Evolutionary conservation across 805 yeast species (phyloP).

Genomic region (Candida piceae): DNA sequence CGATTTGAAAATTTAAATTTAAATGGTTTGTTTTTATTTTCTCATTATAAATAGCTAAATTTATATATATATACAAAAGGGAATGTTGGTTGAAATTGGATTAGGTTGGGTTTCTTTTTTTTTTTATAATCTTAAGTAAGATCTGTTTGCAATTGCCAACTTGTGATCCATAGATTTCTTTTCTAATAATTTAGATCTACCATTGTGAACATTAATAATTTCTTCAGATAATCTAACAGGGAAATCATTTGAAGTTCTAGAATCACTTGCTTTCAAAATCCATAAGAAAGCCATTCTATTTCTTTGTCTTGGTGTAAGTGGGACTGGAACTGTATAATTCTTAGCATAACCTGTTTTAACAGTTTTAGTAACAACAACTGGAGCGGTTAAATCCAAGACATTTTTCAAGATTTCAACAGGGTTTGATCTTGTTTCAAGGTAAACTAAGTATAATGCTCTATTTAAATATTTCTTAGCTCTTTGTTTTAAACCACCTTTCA

Average conservation of each 20-base stretch:
- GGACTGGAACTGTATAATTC: constrained; percentile 73
- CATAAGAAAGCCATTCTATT: constrained; percentile 82
- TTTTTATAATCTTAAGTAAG: constrained; percentile 37
- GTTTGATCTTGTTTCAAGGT: constrained; percentile 65
- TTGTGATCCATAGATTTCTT: constrained; percentile 80
- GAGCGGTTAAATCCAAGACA: constrained; percentile 77
- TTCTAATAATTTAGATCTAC: constrained; percentile 78
- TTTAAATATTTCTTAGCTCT: constrained; percentile 68
- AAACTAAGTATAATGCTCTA: constrained; percentile 75
- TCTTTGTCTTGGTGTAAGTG: constrained; percentile 78
- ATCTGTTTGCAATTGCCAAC: constrained; percentile 83
- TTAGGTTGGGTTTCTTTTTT: background rate
- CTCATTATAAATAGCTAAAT: too few species aligned
- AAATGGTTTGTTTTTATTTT: too few species aligned
- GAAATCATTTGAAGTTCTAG: constrained; percentile 74
- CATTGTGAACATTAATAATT: constrained; percentile 67
- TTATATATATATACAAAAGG: background rate
- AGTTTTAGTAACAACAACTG: constrained; percentile 72
- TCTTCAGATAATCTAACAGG: constrained; percentile 91
- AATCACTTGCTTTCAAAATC: constrained; percentile 81
- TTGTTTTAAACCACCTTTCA: constrained; percentile 88
- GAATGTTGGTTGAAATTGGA: background rate
- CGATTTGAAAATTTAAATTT: too few species aligned
- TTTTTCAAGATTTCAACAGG: constrained; percentile 74
- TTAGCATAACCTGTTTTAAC: constrained; percentile 84